phyloP scores from a whole-genome alignment of 768 basidiomycete species.

The Astraeus odoratus region DNA sequence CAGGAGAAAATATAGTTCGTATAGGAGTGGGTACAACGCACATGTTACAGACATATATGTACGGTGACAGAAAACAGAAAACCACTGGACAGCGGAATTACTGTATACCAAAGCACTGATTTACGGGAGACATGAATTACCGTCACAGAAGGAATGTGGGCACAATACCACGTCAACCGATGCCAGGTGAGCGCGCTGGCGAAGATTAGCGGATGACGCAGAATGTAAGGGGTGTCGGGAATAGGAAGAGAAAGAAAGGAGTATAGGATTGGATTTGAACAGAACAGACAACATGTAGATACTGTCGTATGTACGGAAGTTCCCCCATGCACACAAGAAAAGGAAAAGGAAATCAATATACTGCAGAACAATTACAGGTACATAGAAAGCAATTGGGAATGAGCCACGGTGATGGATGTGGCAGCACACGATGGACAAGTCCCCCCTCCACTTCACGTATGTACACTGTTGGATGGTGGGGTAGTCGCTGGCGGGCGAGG shows the following conservation, averaged over 20 bases:
- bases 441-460: constrained; percentile 11
- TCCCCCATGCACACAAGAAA: constrained; percentile 16
- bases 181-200: no score
- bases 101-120: background rate
- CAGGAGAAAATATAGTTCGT: background rate
- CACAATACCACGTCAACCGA: no score
- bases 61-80: background rate
- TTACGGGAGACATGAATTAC: background rate
- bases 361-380: constrained; percentile 16
- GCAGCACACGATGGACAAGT: constrained; percentile 8
- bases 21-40: background rate
- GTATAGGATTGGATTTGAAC: constrained; percentile 12
- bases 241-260: constrained; percentile 7
- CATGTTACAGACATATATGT: background rate
- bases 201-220: background rate
- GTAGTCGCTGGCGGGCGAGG: constrained; percentile 34
- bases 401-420: constrained; percentile 9
- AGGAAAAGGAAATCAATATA: constrained; percentile 23
- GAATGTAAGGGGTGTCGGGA: background rate
- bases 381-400: constrained; percentile 14
- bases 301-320: constrained; percentile 15
- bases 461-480: constrained; percentile 31
- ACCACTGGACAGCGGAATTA: background rate
- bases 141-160: no score
- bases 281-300: constrained; percentile 7